Percentiles rank a stretch among this genome's conserved stretches.
Conservation (phyloP, 257 asterid genomes). For the Oldenlandia corymbosa region DNA sequence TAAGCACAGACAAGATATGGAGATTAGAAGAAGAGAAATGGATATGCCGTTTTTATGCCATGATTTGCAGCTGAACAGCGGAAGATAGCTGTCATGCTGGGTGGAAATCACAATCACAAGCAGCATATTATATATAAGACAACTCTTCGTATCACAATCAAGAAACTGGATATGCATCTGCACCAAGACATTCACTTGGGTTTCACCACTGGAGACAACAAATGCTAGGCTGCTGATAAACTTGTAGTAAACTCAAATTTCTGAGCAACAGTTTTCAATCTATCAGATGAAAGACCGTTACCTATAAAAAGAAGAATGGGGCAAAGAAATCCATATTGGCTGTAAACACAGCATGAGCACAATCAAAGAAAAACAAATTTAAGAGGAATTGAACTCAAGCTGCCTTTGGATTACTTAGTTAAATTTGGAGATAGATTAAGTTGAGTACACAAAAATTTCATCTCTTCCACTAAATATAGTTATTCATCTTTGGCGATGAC, state of each 20-base stretch:
- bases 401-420: not conserved
- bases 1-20: not conserved
- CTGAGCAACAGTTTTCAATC: not conserved
- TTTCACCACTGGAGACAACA: not conserved
- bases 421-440: not conserved
- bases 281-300: not conserved
- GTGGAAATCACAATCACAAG: not conserved
- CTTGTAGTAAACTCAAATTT: not conserved
- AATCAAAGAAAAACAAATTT: not conserved
- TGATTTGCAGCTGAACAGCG: not conserved
- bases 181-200: not conserved
- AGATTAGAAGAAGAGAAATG: not conserved
- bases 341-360: not conserved
- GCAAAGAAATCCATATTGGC: not conserved
- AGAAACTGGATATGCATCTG: not conserved
- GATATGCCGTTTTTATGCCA: not conserved
- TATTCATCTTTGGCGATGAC: not conserved
- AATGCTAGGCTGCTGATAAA: not conserved
- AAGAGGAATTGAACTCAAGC: not conserved
- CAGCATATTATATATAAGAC: constrained; percentile 1
- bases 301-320: not conserved
- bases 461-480: not conserved
- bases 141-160: not conserved
- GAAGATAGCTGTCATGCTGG: not conserved
- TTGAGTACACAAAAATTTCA: not conserved